Evolutionary conservation across 495 filamentous ascomycete species (phyloP).

Genomic region (Rhizodiscina lignyota): DNA sequence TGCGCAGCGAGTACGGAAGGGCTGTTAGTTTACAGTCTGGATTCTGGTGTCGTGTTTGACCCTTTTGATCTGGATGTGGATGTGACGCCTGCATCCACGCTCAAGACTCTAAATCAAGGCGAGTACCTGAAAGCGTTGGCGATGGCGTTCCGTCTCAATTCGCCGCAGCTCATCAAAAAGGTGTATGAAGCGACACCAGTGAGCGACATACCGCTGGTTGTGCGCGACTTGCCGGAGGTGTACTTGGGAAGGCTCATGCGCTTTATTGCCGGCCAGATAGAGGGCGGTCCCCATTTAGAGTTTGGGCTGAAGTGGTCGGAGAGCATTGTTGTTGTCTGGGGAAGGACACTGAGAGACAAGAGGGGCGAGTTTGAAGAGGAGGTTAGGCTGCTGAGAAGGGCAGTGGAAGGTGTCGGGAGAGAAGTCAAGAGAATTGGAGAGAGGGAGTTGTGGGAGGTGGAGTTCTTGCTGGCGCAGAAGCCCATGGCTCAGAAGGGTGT

Average conservation of each 20-base stretch:
- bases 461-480: slow-evolving; percentile 46
- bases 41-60: slow-evolving; percentile 66
- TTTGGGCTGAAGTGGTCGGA: slow-evolving; percentile 89
- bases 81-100: slow-evolving; percentile 68
- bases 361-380: slow-evolving; percentile 60
- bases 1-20: slow-evolving; percentile 93
- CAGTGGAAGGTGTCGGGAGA: slow-evolving; percentile 56
- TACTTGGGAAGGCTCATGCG: slow-evolving; percentile 70
- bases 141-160: slow-evolving; percentile 92
- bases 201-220: slow-evolving; percentile 58
- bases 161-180: slow-evolving; percentile 53
- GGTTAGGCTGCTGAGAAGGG: slow-evolving; percentile 60
- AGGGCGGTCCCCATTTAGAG: slow-evolving; percentile 82
- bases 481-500: slow-evolving; percentile 6
- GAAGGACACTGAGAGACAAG: slow-evolving; percentile 66
- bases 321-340: slow-evolving; percentile 65
- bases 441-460: slow-evolving; percentile 70
- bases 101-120: slow-evolving; percentile 54
- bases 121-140: slow-evolving; percentile 84
- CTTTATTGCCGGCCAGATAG: slow-evolving; percentile 73
- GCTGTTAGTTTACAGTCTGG: slow-evolving; percentile 78
- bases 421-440: slow-evolving; percentile 47
- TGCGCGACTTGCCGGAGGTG: slow-evolving; percentile 63
- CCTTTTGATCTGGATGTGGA: slow-evolving; percentile 90
- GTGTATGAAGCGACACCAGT: slow-evolving; percentile 76